These are phyloP conservation scores for Microsporum canis DNA, from an alignment of 2,329 filamentous ascomycete species.

Conservation along the genomic window DNA sequence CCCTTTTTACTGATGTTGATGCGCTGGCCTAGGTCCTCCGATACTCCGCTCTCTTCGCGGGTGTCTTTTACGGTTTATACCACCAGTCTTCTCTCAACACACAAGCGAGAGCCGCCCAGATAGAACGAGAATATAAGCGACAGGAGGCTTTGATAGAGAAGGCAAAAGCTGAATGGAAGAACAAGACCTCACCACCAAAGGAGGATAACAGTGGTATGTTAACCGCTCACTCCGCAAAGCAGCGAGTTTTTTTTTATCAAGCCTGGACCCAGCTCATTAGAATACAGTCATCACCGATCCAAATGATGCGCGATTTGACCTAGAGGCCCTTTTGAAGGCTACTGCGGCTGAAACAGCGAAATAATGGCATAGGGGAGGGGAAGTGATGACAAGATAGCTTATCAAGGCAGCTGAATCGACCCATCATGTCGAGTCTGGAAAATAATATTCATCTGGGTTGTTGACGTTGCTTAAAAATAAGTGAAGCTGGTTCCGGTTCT, in stretches of 20 bases:
- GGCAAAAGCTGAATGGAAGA: conserved; percentile 82
- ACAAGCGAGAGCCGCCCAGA: conserved; percentile 56
- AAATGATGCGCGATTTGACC: conserved; percentile 79
- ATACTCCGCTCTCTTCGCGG: conserved; percentile 85
- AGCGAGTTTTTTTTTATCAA: background rate
- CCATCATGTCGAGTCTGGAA: background rate
- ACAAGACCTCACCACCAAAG: conserved; percentile 51
- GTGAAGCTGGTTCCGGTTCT: conserved; percentile 22
- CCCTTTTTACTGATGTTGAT: conserved; percentile 6
- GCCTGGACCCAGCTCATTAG: background rate
- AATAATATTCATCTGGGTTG: background rate
- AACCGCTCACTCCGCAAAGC: background rate
- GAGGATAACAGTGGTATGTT: conserved; percentile 23
- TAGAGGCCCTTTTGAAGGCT: conserved; percentile 69
- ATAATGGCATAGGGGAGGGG: background rate
- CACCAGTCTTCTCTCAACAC: conserved; percentile 76
- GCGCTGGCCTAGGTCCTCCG: conserved; percentile 66
- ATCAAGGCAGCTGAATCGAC: background rate
- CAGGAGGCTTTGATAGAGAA: conserved; percentile 86
- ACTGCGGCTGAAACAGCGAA: conserved; percentile 37
- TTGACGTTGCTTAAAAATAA: background rate
- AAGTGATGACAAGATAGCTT: background rate
- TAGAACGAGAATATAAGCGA: conserved; percentile 74
- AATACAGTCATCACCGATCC: conserved; percentile 59
- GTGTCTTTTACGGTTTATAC: conserved; percentile 89